phyloP scores from a whole-genome alignment of 148 eudicot species.

The Drosera capensis region DNA sequence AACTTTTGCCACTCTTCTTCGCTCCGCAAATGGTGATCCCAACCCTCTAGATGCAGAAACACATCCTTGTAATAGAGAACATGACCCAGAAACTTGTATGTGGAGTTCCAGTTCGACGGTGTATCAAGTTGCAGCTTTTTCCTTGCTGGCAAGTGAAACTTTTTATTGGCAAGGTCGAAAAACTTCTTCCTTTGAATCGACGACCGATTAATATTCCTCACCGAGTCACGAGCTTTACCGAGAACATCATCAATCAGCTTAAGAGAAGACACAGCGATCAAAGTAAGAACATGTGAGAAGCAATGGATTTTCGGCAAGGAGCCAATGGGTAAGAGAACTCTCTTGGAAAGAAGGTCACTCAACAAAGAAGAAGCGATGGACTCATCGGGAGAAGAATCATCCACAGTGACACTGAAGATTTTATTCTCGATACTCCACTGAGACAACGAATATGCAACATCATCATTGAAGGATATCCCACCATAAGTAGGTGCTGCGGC shows the following conservation, averaged over 20 bases:
- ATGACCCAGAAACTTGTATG: constrained; percentile 55
- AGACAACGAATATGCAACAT: constrained; percentile 22
- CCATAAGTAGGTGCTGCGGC: constrained; percentile 30
- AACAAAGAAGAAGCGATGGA: constrained; percentile 42
- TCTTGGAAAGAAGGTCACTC: constrained; percentile 58
- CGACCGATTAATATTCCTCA: constrained; percentile 50
- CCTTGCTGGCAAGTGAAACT: constrained; percentile 21
- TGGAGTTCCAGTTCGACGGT: constrained; percentile 58
- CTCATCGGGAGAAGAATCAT: constrained; percentile 42
- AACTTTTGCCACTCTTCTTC: constrained; percentile 53
- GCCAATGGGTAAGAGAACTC: constrained; percentile 41
- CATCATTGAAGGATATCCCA: constrained; percentile 26
- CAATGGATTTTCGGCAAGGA: constrained; percentile 65
- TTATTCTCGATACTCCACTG: constrained; percentile 74
- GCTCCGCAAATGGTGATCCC: constrained; percentile 32
- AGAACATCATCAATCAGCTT: constrained; percentile 39
- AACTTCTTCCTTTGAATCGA: constrained; percentile 37
- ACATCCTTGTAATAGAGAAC: constrained; percentile 50
- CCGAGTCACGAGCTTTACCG: constrained; percentile 56
- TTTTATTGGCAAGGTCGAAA: constrained; percentile 31
- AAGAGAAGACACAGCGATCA: constrained; percentile 47
- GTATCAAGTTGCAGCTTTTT: constrained; percentile 42
- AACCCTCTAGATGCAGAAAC: constrained; percentile 47
- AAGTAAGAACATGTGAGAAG: constrained; percentile 45
- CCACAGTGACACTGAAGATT: constrained; percentile 61